phyloP scores from a whole-genome alignment of 306 rosid genomes.

The Acacia melanoxylon region DNA sequence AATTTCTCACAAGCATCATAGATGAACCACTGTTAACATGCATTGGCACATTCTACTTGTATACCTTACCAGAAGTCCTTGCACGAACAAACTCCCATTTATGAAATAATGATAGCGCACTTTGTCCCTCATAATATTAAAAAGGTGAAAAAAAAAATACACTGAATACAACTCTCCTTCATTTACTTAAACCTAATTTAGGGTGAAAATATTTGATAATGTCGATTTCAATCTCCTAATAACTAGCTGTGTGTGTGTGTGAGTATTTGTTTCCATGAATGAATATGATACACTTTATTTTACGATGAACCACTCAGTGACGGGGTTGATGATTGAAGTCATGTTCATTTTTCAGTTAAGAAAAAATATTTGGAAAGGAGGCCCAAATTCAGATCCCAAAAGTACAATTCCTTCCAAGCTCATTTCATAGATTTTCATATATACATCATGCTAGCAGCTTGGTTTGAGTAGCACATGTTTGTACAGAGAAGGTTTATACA shows the following conservation, averaged over 20 bases:
- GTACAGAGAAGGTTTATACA: no score
- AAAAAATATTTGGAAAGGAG: not conserved
- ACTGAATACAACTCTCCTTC: not conserved
- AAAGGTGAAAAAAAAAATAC: no score
- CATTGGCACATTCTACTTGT: not conserved
- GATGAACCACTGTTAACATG: not conserved
- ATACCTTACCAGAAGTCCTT: constrained; percentile 60
- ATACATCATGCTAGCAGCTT: constrained; percentile 8
- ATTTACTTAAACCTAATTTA: not conserved
- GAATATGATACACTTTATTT: not conserved
- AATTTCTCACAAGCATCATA: not conserved
- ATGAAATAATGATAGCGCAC: constrained; percentile 61
- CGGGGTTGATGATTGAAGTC: not conserved
- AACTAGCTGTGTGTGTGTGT: not conserved
- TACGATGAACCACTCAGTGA: not conserved
- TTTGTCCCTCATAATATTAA: constrained; percentile 50
- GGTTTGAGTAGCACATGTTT: not conserved
- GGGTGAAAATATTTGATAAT: not conserved
- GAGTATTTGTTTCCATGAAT: not conserved
- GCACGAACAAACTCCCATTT: constrained; percentile 57
- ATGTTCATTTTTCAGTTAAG: not conserved
- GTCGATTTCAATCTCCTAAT: no score
- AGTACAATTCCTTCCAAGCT: not conserved
- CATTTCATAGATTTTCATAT: not conserved
- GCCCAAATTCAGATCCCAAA: not conserved